Evolutionary conservation across 1,139 yeast species (phyloP).

Genomic region (Zygoascus hellenicus): DNA sequence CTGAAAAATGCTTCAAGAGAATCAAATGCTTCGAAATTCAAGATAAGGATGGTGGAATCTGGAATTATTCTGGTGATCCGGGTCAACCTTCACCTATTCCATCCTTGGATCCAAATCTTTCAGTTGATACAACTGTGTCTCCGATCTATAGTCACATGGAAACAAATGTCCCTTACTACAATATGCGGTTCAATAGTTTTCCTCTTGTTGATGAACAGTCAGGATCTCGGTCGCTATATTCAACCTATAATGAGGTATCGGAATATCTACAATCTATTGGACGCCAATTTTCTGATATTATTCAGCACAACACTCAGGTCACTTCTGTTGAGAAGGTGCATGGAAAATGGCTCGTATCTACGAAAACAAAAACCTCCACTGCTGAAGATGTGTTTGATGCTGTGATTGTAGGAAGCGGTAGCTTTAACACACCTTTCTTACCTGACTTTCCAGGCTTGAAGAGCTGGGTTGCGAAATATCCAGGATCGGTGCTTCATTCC

Average conservation of each 20-base stretch:
- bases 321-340: slow-evolving; percentile 30
- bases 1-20: slow-evolving; percentile 40
- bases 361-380: slow-evolving; percentile 13
- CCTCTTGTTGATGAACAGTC: slow-evolving; percentile 31
- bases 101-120: slow-evolving; percentile 20
- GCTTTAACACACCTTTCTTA: slow-evolving; percentile 49
- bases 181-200: slow-evolving; percentile 51
- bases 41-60: slow-evolving; percentile 46
- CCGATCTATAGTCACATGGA: slow-evolving; percentile 50
- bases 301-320: slow-evolving; percentile 40
- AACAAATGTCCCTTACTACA: slow-evolving; percentile 53
- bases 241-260: slow-evolving; percentile 45
- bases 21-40: slow-evolving; percentile 50
- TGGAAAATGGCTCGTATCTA: slow-evolving; percentile 40
- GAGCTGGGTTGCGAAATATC: slow-evolving; percentile 43
- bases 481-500: slow-evolving; percentile 39
- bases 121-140: slow-evolving; percentile 25
- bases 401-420: slow-evolving; percentile 54
- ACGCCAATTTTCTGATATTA: slow-evolving; percentile 32
- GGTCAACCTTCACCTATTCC: slow-evolving; percentile 17
- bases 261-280: slow-evolving; percentile 45
- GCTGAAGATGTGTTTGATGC: slow-evolving; percentile 40
- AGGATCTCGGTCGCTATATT: slow-evolving; percentile 35
- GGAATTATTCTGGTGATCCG: slow-evolving; percentile 27
- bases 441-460: slow-evolving; percentile 52